Evolutionary conservation across 352 stramenopile species (phyloP).

Genomic region (Phytophthora macrochlamydospora): DNA sequence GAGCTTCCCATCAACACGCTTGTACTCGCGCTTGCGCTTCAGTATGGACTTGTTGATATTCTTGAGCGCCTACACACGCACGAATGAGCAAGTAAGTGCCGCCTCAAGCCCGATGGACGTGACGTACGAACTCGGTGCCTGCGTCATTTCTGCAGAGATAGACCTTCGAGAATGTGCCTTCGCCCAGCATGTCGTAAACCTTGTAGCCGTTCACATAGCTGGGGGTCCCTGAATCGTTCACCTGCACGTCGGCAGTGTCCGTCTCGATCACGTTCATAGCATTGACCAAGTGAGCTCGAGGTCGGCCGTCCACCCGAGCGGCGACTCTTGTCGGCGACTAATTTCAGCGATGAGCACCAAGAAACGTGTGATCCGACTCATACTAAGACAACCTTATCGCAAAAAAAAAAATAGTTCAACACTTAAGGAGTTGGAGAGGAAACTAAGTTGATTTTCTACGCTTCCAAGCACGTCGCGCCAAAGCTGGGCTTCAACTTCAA

Average conservation of each 20-base stretch:
- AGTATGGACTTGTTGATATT: slow-evolving; percentile 88
- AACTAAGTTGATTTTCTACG: background rate
- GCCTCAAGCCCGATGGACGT: background rate
- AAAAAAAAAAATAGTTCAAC: too few relatives aligned
- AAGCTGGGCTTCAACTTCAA: slow-evolving; percentile 49
- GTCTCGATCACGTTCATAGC: slow-evolving; percentile 70
- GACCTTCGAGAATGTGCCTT: slow-evolving; percentile 83
- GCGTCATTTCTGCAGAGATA: slow-evolving; percentile 62
- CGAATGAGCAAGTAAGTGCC: background rate
- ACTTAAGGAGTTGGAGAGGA: background rate
- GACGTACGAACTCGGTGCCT: slow-evolving; percentile 60
- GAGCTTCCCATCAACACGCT: slow-evolving; percentile 76
- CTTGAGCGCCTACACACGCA: slow-evolving; percentile 68
- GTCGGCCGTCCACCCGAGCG: too few relatives aligned
- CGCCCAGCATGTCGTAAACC: slow-evolving; percentile 62
- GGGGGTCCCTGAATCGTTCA: slow-evolving; percentile 59
- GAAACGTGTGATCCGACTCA: too few relatives aligned
- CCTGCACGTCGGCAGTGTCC: slow-evolving; percentile 57
- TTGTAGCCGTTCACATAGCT: slow-evolving; percentile 82
- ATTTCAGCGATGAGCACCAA: too few relatives aligned
- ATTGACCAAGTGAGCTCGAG: background rate
- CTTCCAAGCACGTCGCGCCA: slow-evolving; percentile 41
- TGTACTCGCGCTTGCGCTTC: slow-evolving; percentile 86
- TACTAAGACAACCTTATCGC: too few relatives aligned
- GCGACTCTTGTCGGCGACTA: too few relatives aligned